phyloP scores from a whole-genome alignment of 352 stramenopile genomes.

The Phytophthora palmivora region DNA sequence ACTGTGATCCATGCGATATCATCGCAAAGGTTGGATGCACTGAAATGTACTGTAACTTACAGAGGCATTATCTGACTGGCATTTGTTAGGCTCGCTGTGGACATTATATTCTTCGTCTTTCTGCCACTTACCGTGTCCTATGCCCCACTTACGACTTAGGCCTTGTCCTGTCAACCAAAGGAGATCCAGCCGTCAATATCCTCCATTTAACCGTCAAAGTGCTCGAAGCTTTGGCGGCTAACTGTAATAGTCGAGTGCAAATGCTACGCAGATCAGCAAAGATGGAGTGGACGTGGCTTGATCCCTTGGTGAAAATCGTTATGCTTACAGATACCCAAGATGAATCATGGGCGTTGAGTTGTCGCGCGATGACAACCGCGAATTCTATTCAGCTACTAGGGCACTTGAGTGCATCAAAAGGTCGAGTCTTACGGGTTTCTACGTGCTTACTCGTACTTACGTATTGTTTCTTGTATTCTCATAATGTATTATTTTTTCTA shows the following conservation, averaged over 20 bases:
- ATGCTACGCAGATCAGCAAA: slow-evolving; percentile 16
- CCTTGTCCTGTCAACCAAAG: slow-evolving; percentile 13
- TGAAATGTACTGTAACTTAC: background rate
- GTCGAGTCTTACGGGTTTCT: background rate
- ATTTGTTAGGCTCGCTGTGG: slow-evolving; percentile 24
- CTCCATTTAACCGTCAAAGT: slow-evolving; percentile 6
- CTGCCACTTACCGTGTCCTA: slow-evolving; percentile 5
- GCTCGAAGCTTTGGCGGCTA: slow-evolving; percentile 17
- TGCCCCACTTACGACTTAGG: slow-evolving; percentile 12
- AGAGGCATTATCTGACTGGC: background rate
- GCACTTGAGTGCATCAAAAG: slow-evolving; percentile 30
- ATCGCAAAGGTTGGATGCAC: slow-evolving; percentile 25
- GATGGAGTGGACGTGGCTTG: slow-evolving; percentile 25
- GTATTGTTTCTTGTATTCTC: background rate
- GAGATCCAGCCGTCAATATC: slow-evolving; percentile 1
- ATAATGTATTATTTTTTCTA: background rate
- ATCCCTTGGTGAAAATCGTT: slow-evolving; percentile 2
- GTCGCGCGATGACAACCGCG: background rate
- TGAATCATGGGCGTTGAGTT: background rate
- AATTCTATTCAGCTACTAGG: slow-evolving; percentile 21
- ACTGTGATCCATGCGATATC: slow-evolving; percentile 28
- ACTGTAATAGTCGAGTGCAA: slow-evolving; percentile 23
- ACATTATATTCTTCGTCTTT: slow-evolving; percentile 28
- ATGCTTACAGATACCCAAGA: background rate
- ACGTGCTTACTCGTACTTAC: background rate